Base-by-base conservation (phyloP, 2,329 filamentous ascomycete species). In the Emergomyces africanus region DNA sequence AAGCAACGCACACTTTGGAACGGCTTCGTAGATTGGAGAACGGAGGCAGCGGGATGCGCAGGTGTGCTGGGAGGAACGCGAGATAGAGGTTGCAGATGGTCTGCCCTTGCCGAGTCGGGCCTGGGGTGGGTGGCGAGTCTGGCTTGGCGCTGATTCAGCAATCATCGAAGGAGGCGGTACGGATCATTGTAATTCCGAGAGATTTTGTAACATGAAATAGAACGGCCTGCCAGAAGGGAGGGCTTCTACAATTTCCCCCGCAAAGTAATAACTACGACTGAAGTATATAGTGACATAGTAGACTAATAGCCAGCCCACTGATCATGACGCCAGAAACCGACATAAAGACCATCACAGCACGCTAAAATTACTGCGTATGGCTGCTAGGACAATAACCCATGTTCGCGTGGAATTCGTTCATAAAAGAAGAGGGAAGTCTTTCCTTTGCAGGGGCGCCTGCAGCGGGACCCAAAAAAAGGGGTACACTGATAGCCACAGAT, bases 11-110 rank as follows among this genome's bases (percentile, higher is more conserved):
- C 60, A 57, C 58, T 58, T 39, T 57, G 60, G 63, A 64, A 64
- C 63, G 63, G 61, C 60, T 61, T 53, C 50, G 63, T 64, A 64
- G 57, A 61, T 63, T 64, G 61, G 42, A 64, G 63, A 63, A 64
- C 63, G 63, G 51, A 48, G 44, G 10, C 18, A 46, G 18, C 42
- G 20, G 25, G 42, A 46, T 46, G 10, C 44, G 9, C 20, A 25
- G 44, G 20, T 20, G 50, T 49, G 46, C 57, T 55, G 54, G 54
- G 57, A 54, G 50, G 28, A 58, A 44, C 48, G 42, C 30, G 23
- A 57, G 41, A 20, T 1, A 3, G 41, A 54, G 15, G 51, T 54
- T 54, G 51, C n/a, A 20, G 51, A 54, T 33, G 44, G 44, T 15
- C 20, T 44, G 44, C 44, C 44, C 20, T 25, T 25, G 20, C 41